phyloP scores from a whole-genome alignment of 2,329 filamentous ascomycete species.

The Tothia fuscella region DNA sequence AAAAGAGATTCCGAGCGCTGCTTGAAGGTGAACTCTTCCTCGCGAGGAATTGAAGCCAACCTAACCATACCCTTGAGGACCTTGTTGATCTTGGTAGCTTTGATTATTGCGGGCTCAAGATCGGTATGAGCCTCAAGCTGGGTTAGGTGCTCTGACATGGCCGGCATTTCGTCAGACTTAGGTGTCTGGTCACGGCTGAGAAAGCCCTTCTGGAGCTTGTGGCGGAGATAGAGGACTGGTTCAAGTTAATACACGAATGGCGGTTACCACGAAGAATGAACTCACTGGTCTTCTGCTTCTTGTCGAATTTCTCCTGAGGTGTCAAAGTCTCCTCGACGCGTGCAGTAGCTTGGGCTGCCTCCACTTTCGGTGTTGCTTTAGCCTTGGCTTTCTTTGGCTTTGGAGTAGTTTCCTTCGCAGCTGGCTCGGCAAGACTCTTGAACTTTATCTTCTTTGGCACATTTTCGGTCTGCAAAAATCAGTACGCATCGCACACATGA shows the following conservation, averaged over 20 bases:
- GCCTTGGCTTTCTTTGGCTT: constrained; percentile 44
- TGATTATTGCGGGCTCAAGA: constrained; percentile 80
- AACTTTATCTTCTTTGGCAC: constrained; percentile 35
- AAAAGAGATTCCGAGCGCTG: constrained; percentile 66
- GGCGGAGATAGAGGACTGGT: constrained; percentile 89
- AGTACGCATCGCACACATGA: neutral
- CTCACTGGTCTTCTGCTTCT: constrained; percentile 48
- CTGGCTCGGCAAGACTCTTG: constrained; percentile 8
- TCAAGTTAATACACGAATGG: constrained; percentile 31
- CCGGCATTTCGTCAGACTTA: constrained; percentile 73
- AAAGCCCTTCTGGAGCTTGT: constrained; percentile 91
- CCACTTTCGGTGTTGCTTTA: constrained; percentile 41
- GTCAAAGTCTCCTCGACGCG: constrained; percentile 40
- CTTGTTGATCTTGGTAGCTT: constrained; percentile 94
- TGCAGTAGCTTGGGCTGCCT: constrained; percentile 38
- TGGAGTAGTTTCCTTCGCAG: constrained; percentile 22
- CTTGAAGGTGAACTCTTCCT: constrained; percentile 85
- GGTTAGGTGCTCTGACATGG: constrained; percentile 63
- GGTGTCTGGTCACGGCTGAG: constrained; percentile 72
- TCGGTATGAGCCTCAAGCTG: constrained; percentile 73
- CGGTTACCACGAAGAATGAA: constrained; percentile 19
- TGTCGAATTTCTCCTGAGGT: constrained; percentile 41
- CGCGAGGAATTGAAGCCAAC: constrained; percentile 70
- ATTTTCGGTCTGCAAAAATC: constrained; percentile 27
- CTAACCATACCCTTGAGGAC: constrained; percentile 92